Evolutionary conservation across 129 eudicot species (phyloP), one percentile per base, ranked within the genome.

Genomic region (Artemisia argyi): DNA sequence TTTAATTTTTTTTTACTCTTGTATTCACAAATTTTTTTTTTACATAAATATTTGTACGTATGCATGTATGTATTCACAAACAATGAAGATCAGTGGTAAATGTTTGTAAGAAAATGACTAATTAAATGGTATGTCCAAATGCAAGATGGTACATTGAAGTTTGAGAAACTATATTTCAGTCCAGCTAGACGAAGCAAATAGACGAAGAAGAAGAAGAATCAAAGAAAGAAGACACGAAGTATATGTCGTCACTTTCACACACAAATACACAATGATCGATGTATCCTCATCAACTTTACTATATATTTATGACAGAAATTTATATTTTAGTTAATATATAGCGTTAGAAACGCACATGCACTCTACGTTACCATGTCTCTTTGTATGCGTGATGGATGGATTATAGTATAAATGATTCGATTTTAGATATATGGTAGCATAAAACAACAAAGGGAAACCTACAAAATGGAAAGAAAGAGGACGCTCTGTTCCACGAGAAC

Each of bases 401-500:
- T 11, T 70, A 54, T 35, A 35, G 70, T 52, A 49, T 46, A 49
- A 73, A 77, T 79, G 80, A 83, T 83, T 78, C 83, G 68, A 64
- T 55, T 57, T 56, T 24, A 71, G 56, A 19, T 50, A 15, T 2
- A 52, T 52, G 68, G 58, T 59, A 59, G n/a, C 88, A 83, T 85
- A 77, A 85, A 68, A 83, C 68, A 77, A 88, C 90, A 85, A 88
- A 73, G 47, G 60, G 76, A 72, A 80, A 85, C 65, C 66, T 82
- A 80, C 90, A 88, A 88, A 82, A 74, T n/a, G 69, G 66, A 66
- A 59, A 50, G 74, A 77, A 73, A 86, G 78, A 81, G 53, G 44
- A 82, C 86, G 76, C 84, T 78, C 88, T 59, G 78, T 88, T 85
- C 84, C 77, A 85, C 84, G 88, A 68, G 81, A 82, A 74, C 57